phyloP scores from a whole-genome alignment of 805 yeast species.

The Zygosaccharomyces rouxii region DNA sequence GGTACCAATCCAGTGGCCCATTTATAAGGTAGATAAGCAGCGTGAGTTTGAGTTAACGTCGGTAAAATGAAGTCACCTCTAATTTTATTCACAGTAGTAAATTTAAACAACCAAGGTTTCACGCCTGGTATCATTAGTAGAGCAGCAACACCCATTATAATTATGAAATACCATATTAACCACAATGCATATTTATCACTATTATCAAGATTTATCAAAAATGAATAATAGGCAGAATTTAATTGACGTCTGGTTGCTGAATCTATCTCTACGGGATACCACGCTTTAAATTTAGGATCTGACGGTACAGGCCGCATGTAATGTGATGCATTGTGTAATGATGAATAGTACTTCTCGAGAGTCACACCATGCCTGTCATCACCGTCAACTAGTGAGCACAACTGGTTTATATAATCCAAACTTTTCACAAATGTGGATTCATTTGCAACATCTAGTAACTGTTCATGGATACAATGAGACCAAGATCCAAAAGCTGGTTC shows the following conservation, averaged over 20 bases:
- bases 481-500: slow-evolving; percentile 26
- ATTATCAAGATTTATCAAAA: slow-evolving; percentile 20
- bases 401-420: slow-evolving; percentile 8
- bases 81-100: slow-evolving; percentile 10
- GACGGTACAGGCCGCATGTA: not conserved
- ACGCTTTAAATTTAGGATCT: not conserved
- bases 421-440: slow-evolving; percentile 14
- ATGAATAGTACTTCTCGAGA: slow-evolving; percentile 12
- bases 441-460: slow-evolving; percentile 7
- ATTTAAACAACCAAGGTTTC: slow-evolving; percentile 9
- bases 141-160: slow-evolving; percentile 9
- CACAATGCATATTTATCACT: slow-evolving; percentile 15
- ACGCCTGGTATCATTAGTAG: slow-evolving; percentile 14
- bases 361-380: slow-evolving; percentile 4
- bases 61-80: slow-evolving; percentile 21
- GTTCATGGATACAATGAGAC: slow-evolving; percentile 21
- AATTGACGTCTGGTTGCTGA: slow-evolving; percentile 7
- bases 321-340: slow-evolving; percentile 19
- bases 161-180: slow-evolving; percentile 16
- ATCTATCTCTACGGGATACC: slow-evolving; percentile 15
- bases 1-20: slow-evolving; percentile 19
- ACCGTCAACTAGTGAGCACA: slow-evolving; percentile 13
- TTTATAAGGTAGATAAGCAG: slow-evolving; percentile 14
- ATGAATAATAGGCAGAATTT: slow-evolving; percentile 18
- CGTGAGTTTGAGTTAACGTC: slow-evolving; percentile 19